These are phyloP conservation scores for Tetrahymena thermophila DNA, from an alignment of 73 alveolate species.

Conservation along the genomic window DNA sequence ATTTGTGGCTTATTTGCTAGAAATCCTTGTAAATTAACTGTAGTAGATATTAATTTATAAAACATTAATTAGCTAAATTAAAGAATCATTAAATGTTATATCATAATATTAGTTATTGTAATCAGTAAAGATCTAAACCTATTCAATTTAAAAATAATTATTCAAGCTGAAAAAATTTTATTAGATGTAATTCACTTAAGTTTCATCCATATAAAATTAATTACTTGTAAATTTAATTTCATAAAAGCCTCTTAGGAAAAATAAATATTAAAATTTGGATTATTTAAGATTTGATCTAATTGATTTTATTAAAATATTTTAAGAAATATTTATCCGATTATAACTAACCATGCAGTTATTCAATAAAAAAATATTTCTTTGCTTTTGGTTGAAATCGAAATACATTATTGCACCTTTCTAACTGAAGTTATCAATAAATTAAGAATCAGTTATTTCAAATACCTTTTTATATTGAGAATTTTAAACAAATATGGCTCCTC, in stretches of 20 bases:
- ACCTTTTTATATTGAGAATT: background rate
- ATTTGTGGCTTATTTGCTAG: background rate
- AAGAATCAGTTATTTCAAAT: background rate
- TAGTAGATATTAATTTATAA: no score
- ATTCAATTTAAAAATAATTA: background rate
- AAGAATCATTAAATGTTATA: background rate
- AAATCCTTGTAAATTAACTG: background rate
- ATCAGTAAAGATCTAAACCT: background rate
- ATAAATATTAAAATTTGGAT: no score
- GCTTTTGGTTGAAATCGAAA: background rate
- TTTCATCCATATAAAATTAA: background rate
- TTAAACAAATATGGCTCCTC: background rate
- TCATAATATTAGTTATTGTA: no score
- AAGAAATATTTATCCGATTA: background rate
- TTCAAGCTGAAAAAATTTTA: no score
- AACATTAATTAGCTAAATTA: background rate
- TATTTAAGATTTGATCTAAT: background rate
- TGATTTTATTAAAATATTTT: background rate
- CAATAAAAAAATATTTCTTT: background rate
- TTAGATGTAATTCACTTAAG: background rate
- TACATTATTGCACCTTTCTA: background rate
- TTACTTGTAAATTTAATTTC: no score
- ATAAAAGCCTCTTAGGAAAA: background rate
- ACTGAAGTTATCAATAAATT: background rate
- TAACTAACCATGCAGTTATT: background rate